Evolutionary conservation across 2,329 filamentous ascomycete species (phyloP), one percentile per base, ranked within the genome.

Genomic region (Parascedosporium putredinis): DNA sequence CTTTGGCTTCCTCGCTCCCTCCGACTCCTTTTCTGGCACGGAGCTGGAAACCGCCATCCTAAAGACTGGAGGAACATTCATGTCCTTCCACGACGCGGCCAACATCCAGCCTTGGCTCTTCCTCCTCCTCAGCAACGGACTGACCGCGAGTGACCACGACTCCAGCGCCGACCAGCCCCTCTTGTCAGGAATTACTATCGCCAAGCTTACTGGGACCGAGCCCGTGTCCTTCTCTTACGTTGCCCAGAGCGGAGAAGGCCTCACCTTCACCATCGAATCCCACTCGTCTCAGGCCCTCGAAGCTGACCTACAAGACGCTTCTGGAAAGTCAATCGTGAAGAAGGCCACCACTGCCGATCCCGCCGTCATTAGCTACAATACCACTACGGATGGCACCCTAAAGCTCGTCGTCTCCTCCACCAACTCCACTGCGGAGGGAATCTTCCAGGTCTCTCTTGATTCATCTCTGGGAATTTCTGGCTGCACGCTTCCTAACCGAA

Each of bases 31-130:
- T 29, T 51, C 48, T 27, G 45, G 51, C 22, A 47, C 50, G 5
- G 50, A 51, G 16, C 45, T 56, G 3, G 36, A 52, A 31, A 43
- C 50, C 5, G 52, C 50, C 23, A 52, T 54, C 23, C 40, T 54
- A 8, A 18, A 49, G 18, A 54, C 55, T 16, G 51, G 55, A 45
- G 50, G 55, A 20, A 49, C 51, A 4, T 57, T 53, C 46, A 52
- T 50, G 25, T 53, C 54, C 25, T 55, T 57, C 46, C 44, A 49
- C 4, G 47, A 54, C 18, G 49, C 55, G 14, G 55, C 53, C 25
- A 50, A 45, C 18, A 55, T 55, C 38, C 54, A 55, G 47, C 45
- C 51, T 9, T 57, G 55, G 50, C 46, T 57, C n/a, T 51, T 52
- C 45, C 50, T 57, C 23, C 47, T 57, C 8, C 48, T 55, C 33